Conservation (phyloP, 306 rosid genomes). For the Biancaea sappan region DNA sequence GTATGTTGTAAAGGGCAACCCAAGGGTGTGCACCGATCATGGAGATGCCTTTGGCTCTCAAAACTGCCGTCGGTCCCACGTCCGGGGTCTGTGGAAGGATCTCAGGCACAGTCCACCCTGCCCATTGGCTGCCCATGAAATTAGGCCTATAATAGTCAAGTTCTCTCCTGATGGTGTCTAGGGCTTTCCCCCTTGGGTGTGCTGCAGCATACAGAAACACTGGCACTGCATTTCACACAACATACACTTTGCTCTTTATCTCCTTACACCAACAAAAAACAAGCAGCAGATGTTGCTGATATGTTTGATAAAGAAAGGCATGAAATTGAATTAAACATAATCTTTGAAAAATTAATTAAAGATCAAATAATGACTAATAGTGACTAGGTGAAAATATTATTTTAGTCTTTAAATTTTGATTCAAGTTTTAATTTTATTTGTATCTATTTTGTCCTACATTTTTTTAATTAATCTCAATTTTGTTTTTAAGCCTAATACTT, state of each 20-base stretch:
- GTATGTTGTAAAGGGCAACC: conserved; percentile 68
- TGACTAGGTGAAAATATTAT: no score
- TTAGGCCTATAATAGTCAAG: conserved; percentile 70
- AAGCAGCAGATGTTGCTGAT: no score
- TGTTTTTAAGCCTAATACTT: no score
- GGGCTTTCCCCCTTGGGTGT: conserved; percentile 78
- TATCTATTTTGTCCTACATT: no score
- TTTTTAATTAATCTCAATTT: no score
- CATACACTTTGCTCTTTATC: background rate
- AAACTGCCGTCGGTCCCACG: conserved; percentile 59
- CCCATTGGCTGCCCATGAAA: conserved; percentile 79
- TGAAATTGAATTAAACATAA: no score
- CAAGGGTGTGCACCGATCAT: conserved; percentile 85
- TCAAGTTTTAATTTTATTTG: no score
- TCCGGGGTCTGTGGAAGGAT: conserved; percentile 58
- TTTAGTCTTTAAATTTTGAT: no score
- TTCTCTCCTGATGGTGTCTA: conserved; percentile 71
- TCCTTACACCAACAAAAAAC: background rate
- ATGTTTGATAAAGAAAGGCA: no score
- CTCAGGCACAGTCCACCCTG: conserved; percentile 75
- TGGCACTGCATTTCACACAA: conserved; percentile 63
- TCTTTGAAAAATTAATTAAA: no score
- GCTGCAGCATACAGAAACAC: conserved; percentile 84
- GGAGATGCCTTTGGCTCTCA: conserved; percentile 60
- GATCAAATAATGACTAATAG: no score